phyloP scores from a whole-genome alignment of 1,284 basidiomycete species.

The Ustilago crameri region DNA sequence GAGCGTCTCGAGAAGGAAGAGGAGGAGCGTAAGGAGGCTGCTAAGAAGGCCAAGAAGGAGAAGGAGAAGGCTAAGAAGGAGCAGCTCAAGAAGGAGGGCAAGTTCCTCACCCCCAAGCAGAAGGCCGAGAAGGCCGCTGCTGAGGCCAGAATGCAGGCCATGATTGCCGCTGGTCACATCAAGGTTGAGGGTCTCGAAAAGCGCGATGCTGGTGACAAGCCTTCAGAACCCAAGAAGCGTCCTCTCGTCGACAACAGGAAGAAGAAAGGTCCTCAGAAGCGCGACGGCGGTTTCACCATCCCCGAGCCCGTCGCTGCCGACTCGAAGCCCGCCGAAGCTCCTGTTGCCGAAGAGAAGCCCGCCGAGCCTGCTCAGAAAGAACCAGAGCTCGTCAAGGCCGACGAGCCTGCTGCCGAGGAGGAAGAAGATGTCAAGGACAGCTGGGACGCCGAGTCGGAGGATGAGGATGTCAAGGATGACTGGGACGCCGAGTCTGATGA shows the following conservation, averaged over 20 bases:
- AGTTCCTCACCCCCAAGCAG: slow-evolving; percentile 76
- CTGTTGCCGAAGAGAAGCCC: slow-evolving; percentile 8
- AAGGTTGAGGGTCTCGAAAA: slow-evolving; percentile 84
- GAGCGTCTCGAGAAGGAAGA: slow-evolving; percentile 66
- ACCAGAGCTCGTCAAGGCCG: slow-evolving; percentile 60
- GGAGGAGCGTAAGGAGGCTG: slow-evolving; percentile 64
- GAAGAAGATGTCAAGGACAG: slow-evolving; percentile 51
- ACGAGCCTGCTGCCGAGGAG: slow-evolving; percentile 60
- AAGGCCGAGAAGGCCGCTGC: slow-evolving; percentile 92
- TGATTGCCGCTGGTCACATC: slow-evolving; percentile 83
- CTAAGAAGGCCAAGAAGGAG: slow-evolving; percentile 63
- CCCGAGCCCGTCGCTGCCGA: slow-evolving; percentile 43
- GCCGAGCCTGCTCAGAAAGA: slow-evolving; percentile 56
- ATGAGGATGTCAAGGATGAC: slow-evolving; percentile 68
- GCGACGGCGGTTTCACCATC: slow-evolving; percentile 48
- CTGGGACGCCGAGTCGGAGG: slow-evolving; percentile 47
- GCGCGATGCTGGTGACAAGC: slow-evolving; percentile 69
- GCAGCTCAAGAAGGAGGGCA: slow-evolving; percentile 67
- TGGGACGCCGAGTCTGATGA: slow-evolving; percentile 75
- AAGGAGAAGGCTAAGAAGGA: slow-evolving; percentile 66
- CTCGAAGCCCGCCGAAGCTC: slow-evolving; percentile 17
- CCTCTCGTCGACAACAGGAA: slow-evolving; percentile 83
- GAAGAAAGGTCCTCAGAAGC: slow-evolving; percentile 77
- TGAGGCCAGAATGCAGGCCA: slow-evolving; percentile 88
- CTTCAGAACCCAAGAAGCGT: slow-evolving; percentile 70